A percentile compares a stretch with the other conserved stretches of the same genome.
These are phyloP conservation scores for Pisolithus albus DNA, from an alignment of 768 basidiomycete genomes.

Conservation along the genomic window DNA sequence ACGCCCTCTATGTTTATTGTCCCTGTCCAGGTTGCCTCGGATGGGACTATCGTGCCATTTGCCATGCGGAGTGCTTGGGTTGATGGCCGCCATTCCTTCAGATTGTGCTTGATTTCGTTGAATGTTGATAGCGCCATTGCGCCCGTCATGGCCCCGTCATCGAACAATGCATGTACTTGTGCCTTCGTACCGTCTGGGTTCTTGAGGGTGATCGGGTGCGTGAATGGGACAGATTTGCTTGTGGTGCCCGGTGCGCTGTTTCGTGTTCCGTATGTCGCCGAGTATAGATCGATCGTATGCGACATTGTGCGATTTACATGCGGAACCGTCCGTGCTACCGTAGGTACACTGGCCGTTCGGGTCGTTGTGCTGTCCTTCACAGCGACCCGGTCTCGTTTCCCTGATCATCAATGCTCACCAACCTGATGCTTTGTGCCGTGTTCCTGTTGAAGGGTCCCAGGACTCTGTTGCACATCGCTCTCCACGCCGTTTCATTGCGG, in stretches of 20 bases:
- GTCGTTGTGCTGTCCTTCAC: not conserved
- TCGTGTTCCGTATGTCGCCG: not conserved
- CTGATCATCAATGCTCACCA: not conserved
- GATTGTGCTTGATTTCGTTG: not conserved
- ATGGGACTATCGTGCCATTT: slow-evolving; percentile 12
- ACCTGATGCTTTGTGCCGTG: not conserved
- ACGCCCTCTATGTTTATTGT: not conserved
- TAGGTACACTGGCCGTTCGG: not conserved
- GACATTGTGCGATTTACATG: not conserved
- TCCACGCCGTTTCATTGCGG: not conserved
- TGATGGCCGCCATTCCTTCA: not conserved
- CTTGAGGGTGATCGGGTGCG: not conserved
- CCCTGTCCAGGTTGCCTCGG: slow-evolving; percentile 7
- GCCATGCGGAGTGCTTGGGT: slow-evolving; percentile 25
- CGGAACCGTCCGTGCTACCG: not conserved
- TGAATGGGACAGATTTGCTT: not conserved
- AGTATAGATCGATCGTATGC: not conserved
- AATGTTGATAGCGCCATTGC: not conserved
- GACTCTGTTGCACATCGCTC: not conserved
- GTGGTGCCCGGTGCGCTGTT: not conserved
- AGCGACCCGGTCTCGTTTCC: not conserved
- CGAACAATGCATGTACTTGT: not conserved
- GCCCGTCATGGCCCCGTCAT: not conserved
- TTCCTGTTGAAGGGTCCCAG: not conserved
- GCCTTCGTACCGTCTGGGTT: not conserved